phyloP scores from a whole-genome alignment of 2,329 filamentous ascomycete species.

The Taxawa tesnikishii region DNA sequence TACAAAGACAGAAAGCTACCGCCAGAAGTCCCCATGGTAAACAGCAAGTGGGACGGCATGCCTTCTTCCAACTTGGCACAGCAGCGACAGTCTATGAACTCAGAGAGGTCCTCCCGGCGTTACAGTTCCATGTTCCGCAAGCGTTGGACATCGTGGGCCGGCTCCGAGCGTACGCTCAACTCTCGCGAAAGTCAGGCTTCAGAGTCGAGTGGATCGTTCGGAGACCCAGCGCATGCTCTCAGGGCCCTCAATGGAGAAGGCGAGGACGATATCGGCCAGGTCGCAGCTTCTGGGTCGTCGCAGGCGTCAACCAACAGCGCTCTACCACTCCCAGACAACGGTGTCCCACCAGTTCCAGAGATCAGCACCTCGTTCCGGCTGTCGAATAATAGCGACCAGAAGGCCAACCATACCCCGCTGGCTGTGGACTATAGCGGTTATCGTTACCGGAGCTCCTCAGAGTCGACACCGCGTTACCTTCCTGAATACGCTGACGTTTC shows the following conservation, averaged over 20 bases:
- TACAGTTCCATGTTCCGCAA: background rate
- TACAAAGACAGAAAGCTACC: conserved; percentile 35
- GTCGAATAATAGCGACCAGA: too few relatives aligned
- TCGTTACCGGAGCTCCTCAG: too few relatives aligned
- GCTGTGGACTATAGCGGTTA: too few relatives aligned
- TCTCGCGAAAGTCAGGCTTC: background rate
- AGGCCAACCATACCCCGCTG: too few relatives aligned
- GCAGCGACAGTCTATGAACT: background rate
- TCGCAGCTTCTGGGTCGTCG: background rate
- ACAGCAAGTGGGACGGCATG: conserved; percentile 42
- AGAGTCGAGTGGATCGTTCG: background rate
- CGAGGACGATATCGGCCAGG: background rate
- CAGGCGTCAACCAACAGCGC: too few relatives aligned
- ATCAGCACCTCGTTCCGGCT: too few relatives aligned
- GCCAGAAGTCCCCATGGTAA: conserved; percentile 37
- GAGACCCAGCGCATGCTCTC: too few relatives aligned
- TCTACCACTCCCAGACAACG: too few relatives aligned
- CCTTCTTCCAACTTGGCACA: conserved; percentile 14
- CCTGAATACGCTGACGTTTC: too few relatives aligned
- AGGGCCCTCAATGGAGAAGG: too few relatives aligned
- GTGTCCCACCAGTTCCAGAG: too few relatives aligned
- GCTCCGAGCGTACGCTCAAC: background rate
- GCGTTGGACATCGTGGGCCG: background rate
- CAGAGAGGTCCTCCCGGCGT: background rate
- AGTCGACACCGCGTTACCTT: too few relatives aligned